Conservation (phyloP, 2,329 filamentous ascomycete species). For the Fusarium guadeloupense region DNA sequence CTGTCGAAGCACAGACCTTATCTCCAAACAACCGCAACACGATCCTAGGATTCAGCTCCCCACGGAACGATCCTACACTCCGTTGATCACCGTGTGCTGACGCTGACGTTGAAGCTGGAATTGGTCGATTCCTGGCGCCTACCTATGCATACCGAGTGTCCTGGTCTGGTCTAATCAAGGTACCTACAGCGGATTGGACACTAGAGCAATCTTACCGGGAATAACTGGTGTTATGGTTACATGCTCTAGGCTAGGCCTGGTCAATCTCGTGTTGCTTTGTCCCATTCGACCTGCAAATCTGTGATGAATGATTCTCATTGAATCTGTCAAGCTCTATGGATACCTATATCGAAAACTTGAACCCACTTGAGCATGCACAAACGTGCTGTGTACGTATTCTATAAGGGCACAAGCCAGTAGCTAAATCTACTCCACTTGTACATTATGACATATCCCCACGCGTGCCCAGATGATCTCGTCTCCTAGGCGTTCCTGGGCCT, state of each 20-base stretch:
- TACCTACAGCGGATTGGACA: background rate
- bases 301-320: background rate
- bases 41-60: constrained; percentile 22
- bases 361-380: background rate
- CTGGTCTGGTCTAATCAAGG: no score
- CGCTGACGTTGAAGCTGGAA: constrained; percentile 37
- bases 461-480: constrained; percentile 33
- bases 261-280: background rate
- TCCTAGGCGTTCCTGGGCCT: constrained; percentile 34
- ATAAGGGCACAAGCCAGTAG: background rate
- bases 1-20: constrained; percentile 8
- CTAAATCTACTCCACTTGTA: constrained; percentile 21
- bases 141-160: background rate
- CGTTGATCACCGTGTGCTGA: constrained; percentile 33
- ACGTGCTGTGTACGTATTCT: background rate
- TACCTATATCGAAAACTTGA: background rate
- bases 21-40: constrained; percentile 1
- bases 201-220: background rate
- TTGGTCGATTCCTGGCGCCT: constrained; percentile 25
- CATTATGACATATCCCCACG: constrained; percentile 36
- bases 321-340: background rate
- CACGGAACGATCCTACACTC: constrained; percentile 22
- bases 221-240: constrained; percentile 13
- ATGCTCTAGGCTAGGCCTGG: background rate
- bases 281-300: background rate